Evolutionary conservation across 495 filamentous ascomycete genomes (phyloP).

Genomic region (Penicillium salamii): DNA sequence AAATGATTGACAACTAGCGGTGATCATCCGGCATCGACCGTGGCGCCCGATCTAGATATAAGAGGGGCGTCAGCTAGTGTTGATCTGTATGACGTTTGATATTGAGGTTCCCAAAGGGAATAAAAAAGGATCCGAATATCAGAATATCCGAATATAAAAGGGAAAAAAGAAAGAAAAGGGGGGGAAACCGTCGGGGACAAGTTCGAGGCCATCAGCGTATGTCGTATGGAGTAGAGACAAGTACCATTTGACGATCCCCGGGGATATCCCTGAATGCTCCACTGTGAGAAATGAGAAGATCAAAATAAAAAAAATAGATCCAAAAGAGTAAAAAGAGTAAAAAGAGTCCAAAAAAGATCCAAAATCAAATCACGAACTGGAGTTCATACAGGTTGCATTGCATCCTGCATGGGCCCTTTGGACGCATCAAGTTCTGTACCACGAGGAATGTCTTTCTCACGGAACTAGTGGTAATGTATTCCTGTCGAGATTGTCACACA

Average conservation of each 20-base stretch:
- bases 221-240: too few relatives aligned
- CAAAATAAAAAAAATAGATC: too few relatives aligned
- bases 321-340: not conserved
- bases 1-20: conserved; percentile 22
- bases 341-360: too few relatives aligned
- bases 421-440: conserved; percentile 24
- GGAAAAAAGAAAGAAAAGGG: not conserved
- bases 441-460: conserved; percentile 7
- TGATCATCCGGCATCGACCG: conserved; percentile 20
- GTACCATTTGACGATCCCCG: too few relatives aligned
- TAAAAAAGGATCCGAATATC: not conserved
- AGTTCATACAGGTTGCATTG: conserved; percentile 8
- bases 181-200: conserved; percentile 2
- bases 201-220: conserved; percentile 12
- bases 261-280: too few relatives aligned
- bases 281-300: not conserved
- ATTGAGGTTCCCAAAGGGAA: not conserved
- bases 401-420: conserved; percentile 4
- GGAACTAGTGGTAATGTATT: conserved; percentile 11
- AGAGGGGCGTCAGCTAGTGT: conserved; percentile 6
- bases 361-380: not conserved
- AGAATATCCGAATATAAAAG: not conserved
- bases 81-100: conserved; percentile 20
- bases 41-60: conserved; percentile 14
- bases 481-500: conserved; percentile 14